Evolutionary conservation across 1,284 basidiomycete species (phyloP).

Genomic region (Melanopsichium pennsylvanicum): DNA sequence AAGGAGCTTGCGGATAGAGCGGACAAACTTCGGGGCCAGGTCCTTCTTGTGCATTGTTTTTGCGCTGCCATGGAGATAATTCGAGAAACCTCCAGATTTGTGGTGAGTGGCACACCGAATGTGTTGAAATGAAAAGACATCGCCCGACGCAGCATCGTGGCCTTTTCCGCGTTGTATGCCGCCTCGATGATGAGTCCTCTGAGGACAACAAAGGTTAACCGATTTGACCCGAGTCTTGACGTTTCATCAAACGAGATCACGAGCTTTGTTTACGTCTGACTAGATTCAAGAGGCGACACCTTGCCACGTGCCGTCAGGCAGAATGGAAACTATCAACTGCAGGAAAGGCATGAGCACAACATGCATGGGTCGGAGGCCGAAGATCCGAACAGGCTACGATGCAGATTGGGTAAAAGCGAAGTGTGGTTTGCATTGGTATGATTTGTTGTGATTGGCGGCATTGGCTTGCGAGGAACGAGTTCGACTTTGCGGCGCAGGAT

Average conservation of each 20-base stretch:
- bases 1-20: background rate
- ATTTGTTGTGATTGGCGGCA: slow-evolving; percentile 11
- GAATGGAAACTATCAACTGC: background rate
- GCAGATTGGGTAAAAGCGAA: slow-evolving; percentile 16
- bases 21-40: slow-evolving; percentile 1
- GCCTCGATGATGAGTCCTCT: no score
- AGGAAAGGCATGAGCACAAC: background rate
- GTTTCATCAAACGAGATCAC: no score
- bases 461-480: background rate
- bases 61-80: background rate
- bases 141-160: no score
- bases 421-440: slow-evolving; percentile 15
- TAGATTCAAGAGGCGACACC: background rate
- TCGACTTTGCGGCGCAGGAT: background rate
- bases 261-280: no score
- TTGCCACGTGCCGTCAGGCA: background rate
- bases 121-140: no score
- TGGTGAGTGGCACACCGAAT: no score
- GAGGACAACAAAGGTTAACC: no score
- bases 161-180: no score
- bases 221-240: no score
- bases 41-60: background rate
- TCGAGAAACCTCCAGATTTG: no score
- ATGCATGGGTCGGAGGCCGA: background rate
- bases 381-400: slow-evolving; percentile 11